Base-by-base conservation (phyloP, 2,329 filamentous ascomycete genomes). In the Colletotrichum limetticola region DNA sequence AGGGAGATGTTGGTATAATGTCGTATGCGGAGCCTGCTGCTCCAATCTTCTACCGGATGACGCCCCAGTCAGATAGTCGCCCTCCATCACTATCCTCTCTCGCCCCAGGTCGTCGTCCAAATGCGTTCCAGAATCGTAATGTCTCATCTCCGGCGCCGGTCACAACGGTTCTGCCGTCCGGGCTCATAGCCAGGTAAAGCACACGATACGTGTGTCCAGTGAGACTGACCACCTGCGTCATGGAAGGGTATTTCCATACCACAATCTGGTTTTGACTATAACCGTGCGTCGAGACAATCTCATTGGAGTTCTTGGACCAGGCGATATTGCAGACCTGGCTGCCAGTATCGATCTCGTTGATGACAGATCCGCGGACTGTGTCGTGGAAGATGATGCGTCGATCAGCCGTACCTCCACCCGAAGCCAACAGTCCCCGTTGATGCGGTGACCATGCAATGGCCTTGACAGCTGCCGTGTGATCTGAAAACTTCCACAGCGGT, bases 221-320 rank as follows among this genome's bases (percentile, higher is more conserved):
- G 58, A 99, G 86, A 76, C 94, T 97, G 53, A 95, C 96, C 9
- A 99, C 95, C 81, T 98, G 97, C 61, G 95, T 95, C 97, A 99
- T 98, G 76, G 93, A 95, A 1, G 97, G 97, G 80, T 99, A 99
- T 80, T 99, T 99, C 97, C 97, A 99, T 68, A 99, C 95, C 49
- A 98, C 96, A 78, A 99, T 98, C 82, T 98, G 97, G 81, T 99
- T 98, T 80, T 99, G 97, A 77, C 93, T 96, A 85, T 98, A 99
- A 7, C 97, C 97, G 80, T 99, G 97, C 1, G 97, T 99, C 63
- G 93, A 96, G 67, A 99, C 96, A 71, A 99, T 95, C 83, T 99
- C 97, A 81, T 98, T 98, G 8, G 95, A 98, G 82, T 98, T 98
- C 80, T 97, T 97, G 22, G 93, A 97, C 95, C 97, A 99, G 4